These are phyloP conservation scores for Globisporangium acanthophoron DNA, from an alignment of 352 stramenopile genomes.

Conservation along the genomic window DNA sequence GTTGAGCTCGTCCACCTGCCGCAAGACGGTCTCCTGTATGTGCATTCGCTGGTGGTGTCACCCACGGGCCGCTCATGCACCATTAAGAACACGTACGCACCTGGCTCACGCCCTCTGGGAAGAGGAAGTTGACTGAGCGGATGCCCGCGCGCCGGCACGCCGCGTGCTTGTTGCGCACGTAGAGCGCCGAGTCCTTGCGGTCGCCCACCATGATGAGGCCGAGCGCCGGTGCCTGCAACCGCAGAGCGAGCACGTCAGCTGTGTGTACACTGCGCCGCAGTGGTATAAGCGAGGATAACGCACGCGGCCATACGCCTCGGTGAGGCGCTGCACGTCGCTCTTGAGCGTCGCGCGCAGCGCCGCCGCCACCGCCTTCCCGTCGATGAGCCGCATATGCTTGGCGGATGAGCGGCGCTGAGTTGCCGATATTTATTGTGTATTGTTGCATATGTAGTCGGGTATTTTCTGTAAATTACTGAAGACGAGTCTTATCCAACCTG, in stretches of 20 bases:
- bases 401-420: no score
- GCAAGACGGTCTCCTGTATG: slow-evolving; percentile 43
- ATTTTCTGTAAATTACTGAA: neutral
- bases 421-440: slow-evolving; percentile 3
- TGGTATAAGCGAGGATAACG: neutral
- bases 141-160: slow-evolving; percentile 94
- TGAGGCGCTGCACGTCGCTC: slow-evolving; percentile 52
- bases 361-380: slow-evolving; percentile 65
- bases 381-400: slow-evolving; percentile 36
- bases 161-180: slow-evolving; percentile 98
- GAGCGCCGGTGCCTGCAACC: slow-evolving; percentile 85
- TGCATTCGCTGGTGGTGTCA: no score
- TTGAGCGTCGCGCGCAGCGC: slow-evolving; percentile 56
- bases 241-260: neutral
- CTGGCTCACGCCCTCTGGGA: slow-evolving; percentile 55
- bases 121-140: slow-evolving; percentile 83
- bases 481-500: no score
- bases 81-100: slow-evolving; percentile 16
- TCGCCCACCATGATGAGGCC: slow-evolving; percentile 98
- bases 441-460: neutral
- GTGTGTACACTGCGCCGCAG: neutral
- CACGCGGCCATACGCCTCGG: slow-evolving; percentile 41
- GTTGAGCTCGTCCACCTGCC: slow-evolving; percentile 75
- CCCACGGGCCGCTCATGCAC: no score
- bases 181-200: slow-evolving; percentile 94